Conservation (phyloP, 202 grass and related monocot species). For the Panicum hallii region DNA sequence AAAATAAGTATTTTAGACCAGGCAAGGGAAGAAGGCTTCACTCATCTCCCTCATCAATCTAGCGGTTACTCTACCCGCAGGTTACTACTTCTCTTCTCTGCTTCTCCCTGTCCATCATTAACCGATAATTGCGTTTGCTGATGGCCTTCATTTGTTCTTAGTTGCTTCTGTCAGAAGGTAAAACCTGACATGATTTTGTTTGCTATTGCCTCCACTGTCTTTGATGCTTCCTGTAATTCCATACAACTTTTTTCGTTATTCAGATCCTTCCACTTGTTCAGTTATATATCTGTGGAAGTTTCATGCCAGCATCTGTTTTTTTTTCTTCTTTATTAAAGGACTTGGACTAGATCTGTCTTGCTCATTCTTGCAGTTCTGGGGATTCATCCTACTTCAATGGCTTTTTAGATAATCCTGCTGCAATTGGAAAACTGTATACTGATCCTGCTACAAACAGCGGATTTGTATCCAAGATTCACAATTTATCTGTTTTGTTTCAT, state of each 20-base stretch:
- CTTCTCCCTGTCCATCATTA: background rate
- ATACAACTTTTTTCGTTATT: background rate
- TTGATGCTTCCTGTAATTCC: background rate
- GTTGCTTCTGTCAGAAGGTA: background rate
- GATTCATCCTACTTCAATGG: background rate
- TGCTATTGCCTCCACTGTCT: background rate
- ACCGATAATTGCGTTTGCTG: background rate
- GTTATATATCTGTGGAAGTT: background rate
- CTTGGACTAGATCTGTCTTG: background rate
- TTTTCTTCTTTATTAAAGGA: background rate
- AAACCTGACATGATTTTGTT: background rate
- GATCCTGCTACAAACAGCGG: background rate
- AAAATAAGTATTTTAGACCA: too few species aligned
- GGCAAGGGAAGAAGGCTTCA: background rate
- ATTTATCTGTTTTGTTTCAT: background rate
- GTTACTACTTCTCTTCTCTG: background rate
- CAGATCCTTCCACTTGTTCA: background rate
- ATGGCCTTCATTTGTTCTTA: background rate
- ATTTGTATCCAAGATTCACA: background rate
- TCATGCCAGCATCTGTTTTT: background rate
- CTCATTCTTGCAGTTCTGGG: background rate
- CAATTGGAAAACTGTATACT: background rate
- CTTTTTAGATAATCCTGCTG: background rate
- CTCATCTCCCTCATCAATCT: background rate
- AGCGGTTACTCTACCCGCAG: background rate